These are phyloP conservation scores for Esteya vermicola DNA, from an alignment of 2,329 filamentous ascomycete species.

Conservation along the genomic window DNA sequence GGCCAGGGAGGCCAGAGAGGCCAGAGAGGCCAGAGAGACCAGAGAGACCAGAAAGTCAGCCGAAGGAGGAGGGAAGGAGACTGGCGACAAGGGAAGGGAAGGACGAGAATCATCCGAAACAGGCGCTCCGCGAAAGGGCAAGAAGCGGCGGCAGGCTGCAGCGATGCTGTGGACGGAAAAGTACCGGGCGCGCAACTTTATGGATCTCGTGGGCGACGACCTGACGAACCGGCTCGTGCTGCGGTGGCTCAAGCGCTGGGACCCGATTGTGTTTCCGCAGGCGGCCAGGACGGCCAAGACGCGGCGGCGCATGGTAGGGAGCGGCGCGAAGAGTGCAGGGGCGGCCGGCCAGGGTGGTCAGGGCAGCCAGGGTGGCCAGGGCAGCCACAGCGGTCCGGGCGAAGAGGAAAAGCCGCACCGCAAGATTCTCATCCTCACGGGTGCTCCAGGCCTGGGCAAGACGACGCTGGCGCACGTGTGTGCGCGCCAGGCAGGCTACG, in stretches of 20 bases:
- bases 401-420: slow-evolving; percentile 65
- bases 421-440: slow-evolving; percentile 82
- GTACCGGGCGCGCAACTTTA: slow-evolving; percentile 82
- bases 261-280: slow-evolving; percentile 79
- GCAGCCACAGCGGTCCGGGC: slow-evolving; percentile 21
- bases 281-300: slow-evolving; percentile 47
- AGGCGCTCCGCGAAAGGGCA: not conserved
- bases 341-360: slow-evolving; percentile 13
- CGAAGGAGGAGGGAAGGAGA: slow-evolving; percentile 19
- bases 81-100: slow-evolving; percentile 21
- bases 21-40: too few relatives aligned
- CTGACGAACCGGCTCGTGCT: slow-evolving; percentile 81
- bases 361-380: slow-evolving; percentile 13
- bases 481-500: slow-evolving; percentile 87
- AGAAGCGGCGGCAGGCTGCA: slow-evolving; percentile 1
- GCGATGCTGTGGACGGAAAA: slow-evolving; percentile 89
- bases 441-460: slow-evolving; percentile 86
- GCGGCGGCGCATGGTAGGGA: too few relatives aligned
- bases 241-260: slow-evolving; percentile 90
- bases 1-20: too few relatives aligned
- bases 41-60: too few relatives aligned
- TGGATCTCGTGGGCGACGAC: slow-evolving; percentile 89
- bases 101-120: not conserved
- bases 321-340: too few relatives aligned
- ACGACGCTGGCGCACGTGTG: slow-evolving; percentile 95